Conservation (phyloP, 768 basidiomycete species). For the Guyanaporus albipodus region DNA sequence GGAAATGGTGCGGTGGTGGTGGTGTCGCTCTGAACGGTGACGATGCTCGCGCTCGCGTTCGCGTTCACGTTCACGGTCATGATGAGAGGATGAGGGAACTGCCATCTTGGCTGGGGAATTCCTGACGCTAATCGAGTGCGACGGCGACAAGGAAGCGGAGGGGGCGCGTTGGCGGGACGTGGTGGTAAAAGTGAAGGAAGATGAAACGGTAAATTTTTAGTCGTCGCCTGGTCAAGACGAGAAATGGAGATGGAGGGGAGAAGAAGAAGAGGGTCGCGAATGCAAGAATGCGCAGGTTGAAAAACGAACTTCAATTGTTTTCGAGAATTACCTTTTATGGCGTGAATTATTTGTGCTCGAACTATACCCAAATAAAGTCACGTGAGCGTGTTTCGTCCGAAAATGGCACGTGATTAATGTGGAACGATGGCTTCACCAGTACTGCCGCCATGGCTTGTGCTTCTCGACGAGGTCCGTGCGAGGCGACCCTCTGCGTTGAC, state of each 20-base stretch:
- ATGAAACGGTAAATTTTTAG: background rate
- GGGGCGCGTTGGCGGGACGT: conserved; percentile 66
- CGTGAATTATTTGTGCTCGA: conserved; percentile 26
- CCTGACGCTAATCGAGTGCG: conserved; percentile 57
- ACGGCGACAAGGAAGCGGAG: conserved; percentile 74
- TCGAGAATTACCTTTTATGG: conserved; percentile 21
- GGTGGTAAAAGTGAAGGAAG: conserved; percentile 35
- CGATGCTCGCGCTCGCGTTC: conserved; percentile 54
- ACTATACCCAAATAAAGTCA: conserved; percentile 31
- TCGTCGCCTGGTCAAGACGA: conserved; percentile 20
- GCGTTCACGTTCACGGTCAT: conserved; percentile 50
- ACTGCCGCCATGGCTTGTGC: conserved; percentile 26
- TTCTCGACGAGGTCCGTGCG: conserved; percentile 32
- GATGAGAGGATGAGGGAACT: conserved; percentile 80
- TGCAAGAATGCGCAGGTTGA: conserved; percentile 23
- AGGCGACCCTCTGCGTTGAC: background rate
- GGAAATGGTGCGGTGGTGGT: conserved; percentile 82
- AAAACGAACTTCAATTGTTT: conserved; percentile 28
- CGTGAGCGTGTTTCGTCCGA: conserved; percentile 28
- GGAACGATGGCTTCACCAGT: conserved; percentile 5
- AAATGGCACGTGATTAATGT: conserved; percentile 6
- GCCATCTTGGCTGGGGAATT: conserved; percentile 58
- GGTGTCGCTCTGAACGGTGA: conserved; percentile 60
- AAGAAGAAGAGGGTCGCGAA: conserved; percentile 13
- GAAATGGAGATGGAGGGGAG: conserved; percentile 7